Evolutionary conservation across 371 early-diverging fungal species (phyloP).

Genomic region (Mortierella polycephala): DNA sequence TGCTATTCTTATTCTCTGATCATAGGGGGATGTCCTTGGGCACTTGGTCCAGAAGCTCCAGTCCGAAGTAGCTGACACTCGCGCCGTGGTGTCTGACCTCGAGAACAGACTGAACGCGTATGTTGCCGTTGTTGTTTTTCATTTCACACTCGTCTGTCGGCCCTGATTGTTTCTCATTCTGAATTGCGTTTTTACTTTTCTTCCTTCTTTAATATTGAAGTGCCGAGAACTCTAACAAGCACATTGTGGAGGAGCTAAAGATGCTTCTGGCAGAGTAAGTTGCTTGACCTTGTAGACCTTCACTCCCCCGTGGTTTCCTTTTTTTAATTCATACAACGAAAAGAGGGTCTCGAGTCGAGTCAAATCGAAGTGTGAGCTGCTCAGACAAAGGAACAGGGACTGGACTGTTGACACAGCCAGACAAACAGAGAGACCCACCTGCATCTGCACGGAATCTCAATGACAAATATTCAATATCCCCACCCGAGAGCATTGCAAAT

Average conservation of each 20-base stretch:
- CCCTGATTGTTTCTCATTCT: too few species aligned
- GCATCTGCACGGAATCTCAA: not conserved
- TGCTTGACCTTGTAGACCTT: not conserved
- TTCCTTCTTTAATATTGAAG: slow-evolving; percentile 15
- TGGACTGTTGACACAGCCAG: too few species aligned
- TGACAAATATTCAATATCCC: slow-evolving; percentile 12
- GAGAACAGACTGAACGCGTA: slow-evolving; percentile 49
- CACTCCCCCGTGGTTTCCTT: not conserved
- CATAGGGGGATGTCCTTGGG: slow-evolving; percentile 43
- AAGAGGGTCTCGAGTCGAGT: too few species aligned
- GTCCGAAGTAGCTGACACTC: slow-evolving; percentile 50
- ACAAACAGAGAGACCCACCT: too few species aligned
- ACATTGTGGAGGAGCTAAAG: slow-evolving; percentile 52
- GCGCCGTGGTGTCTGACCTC: slow-evolving; percentile 42
- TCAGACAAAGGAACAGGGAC: not conserved
- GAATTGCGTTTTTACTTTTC: not conserved
- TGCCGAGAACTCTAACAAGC: slow-evolving; percentile 50
- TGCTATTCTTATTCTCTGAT: too few species aligned
- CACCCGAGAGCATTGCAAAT: too few species aligned
- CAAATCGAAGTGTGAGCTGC: too few species aligned
- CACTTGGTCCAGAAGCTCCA: slow-evolving; percentile 42
- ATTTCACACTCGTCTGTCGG: not conserved
- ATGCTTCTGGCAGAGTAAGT: slow-evolving; percentile 49
- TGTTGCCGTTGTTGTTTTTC: slow-evolving; percentile 1
- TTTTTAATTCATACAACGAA: not conserved